These are phyloP conservation scores for Penicillium ucsense DNA, from an alignment of 495 filamentous ascomycete species.

Conservation along the genomic window DNA sequence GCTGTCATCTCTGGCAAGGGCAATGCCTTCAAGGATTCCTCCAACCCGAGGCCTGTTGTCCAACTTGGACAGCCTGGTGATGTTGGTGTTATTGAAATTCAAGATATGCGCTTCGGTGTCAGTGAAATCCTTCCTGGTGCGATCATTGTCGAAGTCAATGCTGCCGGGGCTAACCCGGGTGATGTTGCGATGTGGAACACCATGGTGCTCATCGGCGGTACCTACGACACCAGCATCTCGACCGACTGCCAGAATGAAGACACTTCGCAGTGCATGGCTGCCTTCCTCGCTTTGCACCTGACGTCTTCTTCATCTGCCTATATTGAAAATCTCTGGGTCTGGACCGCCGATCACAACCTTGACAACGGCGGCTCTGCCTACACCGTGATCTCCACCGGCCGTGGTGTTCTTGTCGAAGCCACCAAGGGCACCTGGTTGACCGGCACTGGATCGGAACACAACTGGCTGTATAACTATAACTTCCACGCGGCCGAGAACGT, in stretches of 20 bases:
- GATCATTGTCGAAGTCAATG: slow-evolving; percentile 59
- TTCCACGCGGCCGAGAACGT: slow-evolving; percentile 38
- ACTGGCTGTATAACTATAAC: slow-evolving; percentile 44
- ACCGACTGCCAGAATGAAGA: slow-evolving; percentile 30
- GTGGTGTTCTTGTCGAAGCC: slow-evolving; percentile 41
- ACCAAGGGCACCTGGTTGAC: slow-evolving; percentile 34
- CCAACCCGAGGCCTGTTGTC: slow-evolving; percentile 42
- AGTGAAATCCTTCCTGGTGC: slow-evolving; percentile 66
- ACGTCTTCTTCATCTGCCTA: slow-evolving; percentile 38
- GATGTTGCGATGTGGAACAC: slow-evolving; percentile 50
- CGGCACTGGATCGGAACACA: slow-evolving; percentile 36
- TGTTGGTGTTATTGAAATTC: slow-evolving; percentile 42
- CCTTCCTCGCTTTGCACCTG: slow-evolving; percentile 41
- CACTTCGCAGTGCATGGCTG: slow-evolving; percentile 23
- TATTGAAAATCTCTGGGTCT: slow-evolving; percentile 51
- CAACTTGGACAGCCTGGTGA: slow-evolving; percentile 42
- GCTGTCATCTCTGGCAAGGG: slow-evolving; percentile 35
- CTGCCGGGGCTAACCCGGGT: slow-evolving; percentile 39
- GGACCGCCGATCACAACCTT: slow-evolving; percentile 46
- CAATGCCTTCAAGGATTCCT: slow-evolving; percentile 36
- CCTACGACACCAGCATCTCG: slow-evolving; percentile 24
- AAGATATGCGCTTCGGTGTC: slow-evolving; percentile 42
- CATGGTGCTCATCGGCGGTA: slow-evolving; percentile 45
- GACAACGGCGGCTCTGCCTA: slow-evolving; percentile 20
- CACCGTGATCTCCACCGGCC: slow-evolving; percentile 39